phyloP scores from a whole-genome alignment of 2,329 filamentous ascomycete genomes.

The Allantophomopsis lycopodina region DNA sequence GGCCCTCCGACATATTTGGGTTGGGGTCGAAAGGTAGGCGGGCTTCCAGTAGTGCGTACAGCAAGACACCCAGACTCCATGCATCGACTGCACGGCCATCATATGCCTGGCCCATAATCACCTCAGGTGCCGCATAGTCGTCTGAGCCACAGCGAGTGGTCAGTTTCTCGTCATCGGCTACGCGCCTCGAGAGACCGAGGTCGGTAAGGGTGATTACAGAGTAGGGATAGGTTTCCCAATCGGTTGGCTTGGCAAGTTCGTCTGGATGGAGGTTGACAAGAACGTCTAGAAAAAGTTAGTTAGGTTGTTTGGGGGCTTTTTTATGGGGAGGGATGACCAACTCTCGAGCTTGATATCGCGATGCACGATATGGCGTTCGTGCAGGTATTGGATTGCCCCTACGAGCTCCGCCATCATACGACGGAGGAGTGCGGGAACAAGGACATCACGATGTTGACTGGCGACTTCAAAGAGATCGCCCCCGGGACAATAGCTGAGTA shows the following conservation, averaged over 20 bases:
- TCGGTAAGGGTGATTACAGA: conserved; percentile 84
- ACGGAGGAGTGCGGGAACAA: conserved; percentile 58
- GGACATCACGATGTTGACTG: conserved; percentile 51
- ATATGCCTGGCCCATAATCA: conserved; percentile 89
- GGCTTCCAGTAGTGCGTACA: conserved; percentile 90
- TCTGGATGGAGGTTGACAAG: conserved; percentile 69
- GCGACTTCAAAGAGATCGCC: conserved; percentile 93
- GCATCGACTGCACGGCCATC: conserved; percentile 86
- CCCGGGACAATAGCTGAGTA: conserved; percentile 84
- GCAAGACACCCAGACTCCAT: conserved; percentile 86
- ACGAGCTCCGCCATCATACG: conserved; percentile 86
- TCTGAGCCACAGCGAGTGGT: conserved; percentile 90
- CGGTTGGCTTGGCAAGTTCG: conserved; percentile 48
- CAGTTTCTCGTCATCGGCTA: conserved; percentile 77
- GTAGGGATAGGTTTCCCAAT: conserved; percentile 66
- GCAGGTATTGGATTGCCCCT: conserved; percentile 73
- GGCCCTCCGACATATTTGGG: conserved; percentile 59
- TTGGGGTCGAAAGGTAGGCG: conserved; percentile 84
- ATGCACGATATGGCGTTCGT: conserved; percentile 78
- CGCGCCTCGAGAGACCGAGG: conserved; percentile 74
- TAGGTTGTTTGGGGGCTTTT: conserved; percentile 3
- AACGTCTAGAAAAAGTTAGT: conserved; percentile 48
- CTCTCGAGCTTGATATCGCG: conserved; percentile 97
- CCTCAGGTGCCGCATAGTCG: conserved; percentile 93
- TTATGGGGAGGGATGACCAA: conserved; percentile 31